phyloP scores from a whole-genome alignment of 2,329 filamentous ascomycete species.

The Hirsutella rhossiliensis region DNA sequence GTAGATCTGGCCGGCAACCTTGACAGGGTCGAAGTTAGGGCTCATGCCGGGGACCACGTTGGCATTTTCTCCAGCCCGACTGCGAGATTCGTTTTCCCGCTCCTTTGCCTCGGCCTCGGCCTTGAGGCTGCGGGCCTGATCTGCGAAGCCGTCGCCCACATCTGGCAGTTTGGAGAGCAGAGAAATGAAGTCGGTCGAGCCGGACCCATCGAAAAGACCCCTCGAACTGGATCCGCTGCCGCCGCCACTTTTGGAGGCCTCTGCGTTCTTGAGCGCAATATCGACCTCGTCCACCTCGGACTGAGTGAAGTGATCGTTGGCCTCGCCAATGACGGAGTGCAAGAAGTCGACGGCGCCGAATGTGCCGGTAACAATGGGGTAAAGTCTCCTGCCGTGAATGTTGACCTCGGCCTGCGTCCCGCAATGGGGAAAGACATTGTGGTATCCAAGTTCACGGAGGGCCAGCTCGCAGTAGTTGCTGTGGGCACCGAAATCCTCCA shows the following conservation, averaged over 20 bases:
- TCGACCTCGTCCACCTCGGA: conserved; percentile 77
- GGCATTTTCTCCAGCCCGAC: conserved; percentile 28
- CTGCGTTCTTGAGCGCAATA: conserved; percentile 57
- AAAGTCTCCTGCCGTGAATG: conserved; percentile 51
- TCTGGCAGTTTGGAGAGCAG: conserved; percentile 67
- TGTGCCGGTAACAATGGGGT: conserved; percentile 57
- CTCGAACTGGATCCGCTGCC: conserved; percentile 20
- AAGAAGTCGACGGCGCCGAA: conserved; percentile 79
- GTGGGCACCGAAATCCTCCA: conserved; percentile 72
- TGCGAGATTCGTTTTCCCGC: conserved; percentile 34
- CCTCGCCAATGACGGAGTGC: conserved; percentile 66
- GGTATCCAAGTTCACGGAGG: conserved; percentile 64
- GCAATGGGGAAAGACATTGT: conserved; percentile 69
- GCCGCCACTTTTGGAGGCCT: conserved; percentile 30
- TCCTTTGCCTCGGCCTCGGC: conserved; percentile 51
- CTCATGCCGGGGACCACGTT: conserved; percentile 65
- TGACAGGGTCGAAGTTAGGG: conserved; percentile 63
- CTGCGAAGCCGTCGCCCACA: conserved; percentile 51
- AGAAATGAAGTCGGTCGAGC: conserved; percentile 50
- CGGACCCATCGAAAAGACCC: conserved; percentile 28
- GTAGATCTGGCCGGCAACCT: conserved; percentile 73
- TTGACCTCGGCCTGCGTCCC: conserved; percentile 56
- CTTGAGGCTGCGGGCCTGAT: conserved; percentile 53
- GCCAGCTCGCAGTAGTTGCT: conserved; percentile 76
- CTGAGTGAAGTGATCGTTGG: conserved; percentile 74